phyloP scores from a whole-genome alignment of 192 early-diverging fungal species.

The Gamsiella multidivaricata region DNA sequence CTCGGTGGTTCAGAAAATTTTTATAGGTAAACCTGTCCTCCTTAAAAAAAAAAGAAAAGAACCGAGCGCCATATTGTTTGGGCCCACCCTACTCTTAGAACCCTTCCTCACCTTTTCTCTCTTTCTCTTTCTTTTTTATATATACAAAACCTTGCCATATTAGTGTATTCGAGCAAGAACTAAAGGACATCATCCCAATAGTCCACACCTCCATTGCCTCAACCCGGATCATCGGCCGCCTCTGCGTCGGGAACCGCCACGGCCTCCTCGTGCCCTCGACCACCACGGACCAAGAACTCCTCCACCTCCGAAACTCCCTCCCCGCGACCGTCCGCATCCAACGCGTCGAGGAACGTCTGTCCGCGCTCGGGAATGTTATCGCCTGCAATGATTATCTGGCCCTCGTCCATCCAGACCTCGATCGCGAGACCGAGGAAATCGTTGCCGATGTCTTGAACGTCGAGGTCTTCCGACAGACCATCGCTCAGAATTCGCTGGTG shows the following conservation, averaged over 20 bases:
- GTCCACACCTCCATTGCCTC: slow-evolving; percentile 97
- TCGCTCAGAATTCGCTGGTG: slow-evolving; percentile 97
- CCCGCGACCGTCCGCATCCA: slow-evolving; percentile 94
- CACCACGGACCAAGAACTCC: slow-evolving; percentile 98
- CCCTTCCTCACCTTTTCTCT: not conserved
- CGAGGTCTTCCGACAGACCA: slow-evolving; percentile 98
- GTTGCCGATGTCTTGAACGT: slow-evolving; percentile 98
- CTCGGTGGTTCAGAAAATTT: slow-evolving; percentile 99
- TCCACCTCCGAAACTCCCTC: slow-evolving; percentile 95
- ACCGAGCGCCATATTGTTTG: too few species aligned
- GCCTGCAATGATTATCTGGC: slow-evolving; percentile 99
- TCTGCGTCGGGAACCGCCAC: slow-evolving; percentile 93
- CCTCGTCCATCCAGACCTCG: slow-evolving; percentile 97
- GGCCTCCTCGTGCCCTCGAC: slow-evolving; percentile 94
- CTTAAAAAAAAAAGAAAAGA: not conserved
- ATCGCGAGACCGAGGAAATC: slow-evolving; percentile 98
- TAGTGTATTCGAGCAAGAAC: slow-evolving; percentile 94
- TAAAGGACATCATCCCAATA: slow-evolving; percentile 94
- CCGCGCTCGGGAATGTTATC: slow-evolving; percentile 99
- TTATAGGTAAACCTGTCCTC: slow-evolving; percentile 76
- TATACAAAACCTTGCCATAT: too few species aligned
- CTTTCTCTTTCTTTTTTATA: not conserved
- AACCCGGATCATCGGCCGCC: slow-evolving; percentile 94
- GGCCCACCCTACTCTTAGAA: not conserved
- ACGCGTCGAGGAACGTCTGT: slow-evolving; percentile 96